These are phyloP conservation scores for Prunus mongolica DNA, from an alignment of 306 rosid genomes.

Conservation along the genomic window DNA sequence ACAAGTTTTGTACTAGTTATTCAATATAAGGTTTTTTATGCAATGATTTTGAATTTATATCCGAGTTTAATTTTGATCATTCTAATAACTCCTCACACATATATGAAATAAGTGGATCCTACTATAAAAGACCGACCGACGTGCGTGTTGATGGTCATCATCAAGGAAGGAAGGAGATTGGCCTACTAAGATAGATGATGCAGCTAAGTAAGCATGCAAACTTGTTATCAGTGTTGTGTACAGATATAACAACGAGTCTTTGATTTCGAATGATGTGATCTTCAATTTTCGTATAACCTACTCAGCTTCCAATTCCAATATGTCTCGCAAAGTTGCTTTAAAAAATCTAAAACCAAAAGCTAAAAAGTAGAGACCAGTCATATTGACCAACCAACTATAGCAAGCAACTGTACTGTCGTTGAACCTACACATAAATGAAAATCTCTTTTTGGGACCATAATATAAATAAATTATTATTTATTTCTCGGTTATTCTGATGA, in stretches of 20 bases:
- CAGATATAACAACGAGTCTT: neutral
- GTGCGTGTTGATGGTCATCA: no score
- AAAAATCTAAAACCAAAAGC: constrained; percentile 10
- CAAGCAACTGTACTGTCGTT: constrained; percentile 16
- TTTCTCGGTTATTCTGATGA: neutral
- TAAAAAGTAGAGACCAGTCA: constrained; percentile 17
- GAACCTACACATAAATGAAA: constrained; percentile 2
- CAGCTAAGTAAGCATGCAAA: no score
- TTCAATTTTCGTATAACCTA: constrained; percentile 5
- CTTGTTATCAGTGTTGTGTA: no score
- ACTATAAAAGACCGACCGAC: no score
- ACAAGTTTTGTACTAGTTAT: no score
- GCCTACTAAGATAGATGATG: no score
- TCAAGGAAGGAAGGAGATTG: no score
- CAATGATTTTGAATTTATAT: no score
- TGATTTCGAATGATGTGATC: constrained; percentile 6
- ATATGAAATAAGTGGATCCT: no score
- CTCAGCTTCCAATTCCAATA: constrained; percentile 18
- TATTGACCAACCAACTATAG: constrained; percentile 26
- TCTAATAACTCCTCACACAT: no score
- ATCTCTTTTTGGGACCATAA: neutral
- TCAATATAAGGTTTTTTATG: no score
- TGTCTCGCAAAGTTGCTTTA: constrained; percentile 19
- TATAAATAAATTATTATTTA: neutral
- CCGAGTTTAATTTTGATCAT: no score